Evolutionary conservation across 2,329 filamentous ascomycete genomes (phyloP).

Genomic region (Eutypella sp.): DNA sequence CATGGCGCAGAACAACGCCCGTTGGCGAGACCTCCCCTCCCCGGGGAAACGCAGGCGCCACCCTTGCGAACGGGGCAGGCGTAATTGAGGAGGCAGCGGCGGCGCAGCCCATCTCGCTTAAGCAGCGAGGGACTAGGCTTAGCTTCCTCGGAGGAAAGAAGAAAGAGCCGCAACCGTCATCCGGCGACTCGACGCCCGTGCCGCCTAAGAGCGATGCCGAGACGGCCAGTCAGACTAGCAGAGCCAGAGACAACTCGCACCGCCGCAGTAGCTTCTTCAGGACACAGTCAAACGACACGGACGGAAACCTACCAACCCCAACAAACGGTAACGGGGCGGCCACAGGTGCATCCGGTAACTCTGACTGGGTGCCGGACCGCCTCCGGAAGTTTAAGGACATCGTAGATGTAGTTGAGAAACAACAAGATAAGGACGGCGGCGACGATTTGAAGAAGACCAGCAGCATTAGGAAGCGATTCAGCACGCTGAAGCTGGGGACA

Average conservation of each 20-base stretch:
- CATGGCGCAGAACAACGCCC: conserved; percentile 29
- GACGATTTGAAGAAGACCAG: conserved; percentile 41
- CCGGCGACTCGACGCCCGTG: conserved; percentile 22
- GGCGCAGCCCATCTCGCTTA: conserved; percentile 45
- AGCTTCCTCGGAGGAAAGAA: conserved; percentile 54
- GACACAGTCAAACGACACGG: conserved; percentile 28
- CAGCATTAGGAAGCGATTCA: conserved; percentile 73
- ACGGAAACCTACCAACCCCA: conserved; percentile 14
- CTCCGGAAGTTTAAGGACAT: conserved; percentile 26
- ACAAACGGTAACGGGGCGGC: conserved; percentile 16
- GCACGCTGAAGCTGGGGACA: conserved; percentile 69
- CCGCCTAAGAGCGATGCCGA: conserved; percentile 26
- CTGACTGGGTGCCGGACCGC: conserved; percentile 17
- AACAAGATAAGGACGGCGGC: conserved; percentile 24
- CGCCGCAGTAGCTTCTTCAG: conserved; percentile 45
- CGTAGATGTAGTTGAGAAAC: conserved; percentile 22
- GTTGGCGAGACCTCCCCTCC: conserved; percentile 20
- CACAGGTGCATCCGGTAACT: conserved; percentile 10
- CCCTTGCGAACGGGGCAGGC: conserved; percentile 20
- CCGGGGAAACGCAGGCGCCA: conserved; percentile 12
- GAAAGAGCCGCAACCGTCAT: conserved; percentile 33
- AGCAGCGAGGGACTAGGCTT: conserved; percentile 48
- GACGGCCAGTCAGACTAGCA: conserved; percentile 27
- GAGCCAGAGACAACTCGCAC: conserved; percentile 30
- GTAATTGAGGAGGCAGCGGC: conserved; percentile 46